Base-by-base conservation (phyloP, 2,329 filamentous ascomycete species). In the Colletotrichum endophyticum region DNA sequence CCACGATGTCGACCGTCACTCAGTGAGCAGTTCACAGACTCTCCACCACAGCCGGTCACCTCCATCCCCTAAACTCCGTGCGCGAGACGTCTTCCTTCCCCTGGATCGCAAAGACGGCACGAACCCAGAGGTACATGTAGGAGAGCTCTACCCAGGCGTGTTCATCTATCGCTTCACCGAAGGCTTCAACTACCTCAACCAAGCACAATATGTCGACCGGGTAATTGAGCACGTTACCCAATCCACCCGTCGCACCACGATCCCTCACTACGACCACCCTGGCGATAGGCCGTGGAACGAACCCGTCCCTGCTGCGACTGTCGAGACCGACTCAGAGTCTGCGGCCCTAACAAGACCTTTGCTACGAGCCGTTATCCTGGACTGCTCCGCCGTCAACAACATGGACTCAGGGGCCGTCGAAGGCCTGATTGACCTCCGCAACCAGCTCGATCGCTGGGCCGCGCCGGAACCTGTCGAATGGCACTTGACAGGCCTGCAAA, bases 331-430 rank as follows among this genome's bases (percentile, higher is more conserved):
- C 13, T 25, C 28, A 1, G 69, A 66, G 12, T 25, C 64, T 8
- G 34, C 59, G 2, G 44, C 36, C 0, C 5, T 28, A 3, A 4
- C 44, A 2, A 76, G 76, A 2, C 90, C 91, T 0, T 81, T 86
- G 7, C 84, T 92, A 19, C 86, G 87, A 4, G 90, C 91, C 6
- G 78, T 93, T 4, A 86, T 92, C 8, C 84, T 92, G 2, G 91
- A 92, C 82, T 91, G 91, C 79, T 88, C 89, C 1, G 86, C 89
- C 3, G 89, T 92, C 62, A 90, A 91, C 78, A 86, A 87, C 69
- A 83, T 92, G 57, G 91, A 93, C 76, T 86, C 91, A 4, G 92
- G 91, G 0, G 88, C 89, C 11, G 83, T 92, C 0, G 90, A 93
- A 78, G 89, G 89, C 0, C 83, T 93, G 7, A 85, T 91, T 32